Evolutionary conservation across 306 rosid species (phyloP).

Genomic region (Chamaecrista fasciculata): DNA sequence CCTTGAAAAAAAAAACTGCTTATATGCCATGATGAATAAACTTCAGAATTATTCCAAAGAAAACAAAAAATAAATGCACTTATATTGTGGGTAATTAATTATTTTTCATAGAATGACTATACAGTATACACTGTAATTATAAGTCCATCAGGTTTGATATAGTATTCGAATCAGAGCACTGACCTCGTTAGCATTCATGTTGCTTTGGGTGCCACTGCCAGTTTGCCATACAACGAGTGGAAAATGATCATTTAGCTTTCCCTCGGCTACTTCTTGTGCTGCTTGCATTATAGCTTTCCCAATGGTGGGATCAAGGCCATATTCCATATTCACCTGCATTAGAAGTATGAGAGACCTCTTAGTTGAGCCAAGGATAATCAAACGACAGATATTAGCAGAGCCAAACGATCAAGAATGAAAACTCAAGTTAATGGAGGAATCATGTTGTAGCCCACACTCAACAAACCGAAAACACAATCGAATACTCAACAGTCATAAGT

Average conservation of each 20-base stretch:
- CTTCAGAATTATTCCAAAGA: neutral
- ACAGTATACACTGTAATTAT: neutral
- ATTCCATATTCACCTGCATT: conserved; percentile 81
- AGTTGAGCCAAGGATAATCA: neutral
- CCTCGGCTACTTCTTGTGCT: conserved; percentile 96
- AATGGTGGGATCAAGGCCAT: conserved; percentile 81
- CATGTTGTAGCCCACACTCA: neutral
- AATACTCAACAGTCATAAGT: neutral
- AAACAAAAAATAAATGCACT: neutral
- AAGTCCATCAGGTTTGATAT: neutral
- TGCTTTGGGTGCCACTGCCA: conserved; percentile 98
- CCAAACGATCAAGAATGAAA: neutral
- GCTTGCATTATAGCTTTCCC: conserved; percentile 92
- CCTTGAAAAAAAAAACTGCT: neutral
- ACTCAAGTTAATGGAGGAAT: neutral
- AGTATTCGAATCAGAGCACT: neutral
- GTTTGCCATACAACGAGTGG: conserved; percentile 99
- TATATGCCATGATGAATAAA: neutral
- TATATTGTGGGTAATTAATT: neutral
- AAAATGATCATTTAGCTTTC: conserved; percentile 88
- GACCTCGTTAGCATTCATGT: conserved; percentile 99
- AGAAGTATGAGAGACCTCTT: neutral
- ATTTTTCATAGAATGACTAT: neutral
- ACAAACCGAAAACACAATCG: neutral
- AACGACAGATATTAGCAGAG: neutral